phyloP scores from a whole-genome alignment of 2,329 filamentous ascomycete species.

The Gnomoniopsis smithogilvyi region DNA sequence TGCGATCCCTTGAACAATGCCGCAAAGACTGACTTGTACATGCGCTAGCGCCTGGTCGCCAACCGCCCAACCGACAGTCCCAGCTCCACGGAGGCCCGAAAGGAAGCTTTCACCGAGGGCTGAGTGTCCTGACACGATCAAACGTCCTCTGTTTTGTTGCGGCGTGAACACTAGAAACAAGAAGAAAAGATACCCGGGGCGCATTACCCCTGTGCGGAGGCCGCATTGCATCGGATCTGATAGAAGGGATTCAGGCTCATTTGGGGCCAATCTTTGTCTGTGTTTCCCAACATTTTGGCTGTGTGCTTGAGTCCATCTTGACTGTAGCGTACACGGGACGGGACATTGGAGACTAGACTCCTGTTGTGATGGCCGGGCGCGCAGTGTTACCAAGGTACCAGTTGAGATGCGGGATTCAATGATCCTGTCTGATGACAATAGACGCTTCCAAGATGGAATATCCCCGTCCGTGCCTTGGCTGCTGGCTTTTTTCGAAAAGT shows the following conservation, averaged over 20 bases:
- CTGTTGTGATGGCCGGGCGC: not conserved
- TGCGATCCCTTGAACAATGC: not conserved
- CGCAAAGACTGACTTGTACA: not conserved
- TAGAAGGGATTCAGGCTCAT: not conserved
- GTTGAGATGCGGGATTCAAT: not conserved
- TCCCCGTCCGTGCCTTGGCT: not conserved
- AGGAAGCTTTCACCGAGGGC: slow-evolving; percentile 39
- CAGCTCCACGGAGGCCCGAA: slow-evolving; percentile 35
- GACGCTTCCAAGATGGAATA: not conserved
- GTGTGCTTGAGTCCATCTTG: not conserved
- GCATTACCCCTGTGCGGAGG: not conserved
- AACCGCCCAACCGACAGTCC: slow-evolving; percentile 38
- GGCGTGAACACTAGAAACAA: not conserved
- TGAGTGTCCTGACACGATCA: slow-evolving; percentile 19
- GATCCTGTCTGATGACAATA: not conserved
- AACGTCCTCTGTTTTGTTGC: not conserved
- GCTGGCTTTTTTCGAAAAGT: not conserved
- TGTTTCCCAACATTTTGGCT: not conserved
- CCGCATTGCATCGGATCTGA: slow-evolving; percentile 7
- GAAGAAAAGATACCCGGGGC: slow-evolving; percentile 17
- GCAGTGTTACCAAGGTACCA: not conserved
- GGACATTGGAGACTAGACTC: not conserved
- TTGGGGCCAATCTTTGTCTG: not conserved
- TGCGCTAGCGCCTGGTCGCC: slow-evolving; percentile 46
- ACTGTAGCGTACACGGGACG: not conserved